A percentile compares a stretch with the other conserved stretches of the same genome.
Evolutionary conservation across 306 rosid species (phyloP).

Genomic region (Cucurbita moschata): DNA sequence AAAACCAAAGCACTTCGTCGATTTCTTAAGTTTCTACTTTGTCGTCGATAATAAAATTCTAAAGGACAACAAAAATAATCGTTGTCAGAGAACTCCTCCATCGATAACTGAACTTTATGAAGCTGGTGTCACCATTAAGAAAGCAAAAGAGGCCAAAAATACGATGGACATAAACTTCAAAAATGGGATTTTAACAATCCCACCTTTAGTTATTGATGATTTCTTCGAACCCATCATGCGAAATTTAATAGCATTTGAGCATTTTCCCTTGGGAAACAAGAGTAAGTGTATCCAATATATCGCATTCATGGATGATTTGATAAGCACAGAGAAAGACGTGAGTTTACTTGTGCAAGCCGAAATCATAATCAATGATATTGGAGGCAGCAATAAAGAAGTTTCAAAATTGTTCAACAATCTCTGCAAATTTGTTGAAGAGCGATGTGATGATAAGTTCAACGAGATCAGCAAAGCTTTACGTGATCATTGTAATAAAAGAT

Average conservation of each 20-base stretch:
- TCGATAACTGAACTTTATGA: not conserved
- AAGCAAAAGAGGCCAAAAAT: no score
- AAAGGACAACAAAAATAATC: no score
- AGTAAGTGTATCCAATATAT: not conserved
- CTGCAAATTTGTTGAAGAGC: no score
- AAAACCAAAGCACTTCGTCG: not conserved
- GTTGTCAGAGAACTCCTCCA: not conserved
- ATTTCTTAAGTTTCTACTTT: not conserved
- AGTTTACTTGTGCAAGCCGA: not conserved
- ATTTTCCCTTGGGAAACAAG: not conserved
- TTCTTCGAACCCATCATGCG: not conserved
- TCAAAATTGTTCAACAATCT: not conserved
- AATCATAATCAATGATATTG: not conserved
- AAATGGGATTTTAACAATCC: slow-evolving; percentile 3
- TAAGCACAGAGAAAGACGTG: not conserved
- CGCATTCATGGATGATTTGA: not conserved
- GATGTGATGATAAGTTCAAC: no score
- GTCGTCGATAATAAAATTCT: not conserved
- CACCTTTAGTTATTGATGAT: not conserved
- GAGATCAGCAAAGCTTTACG: not conserved
- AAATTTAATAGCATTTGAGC: slow-evolving; percentile 25
- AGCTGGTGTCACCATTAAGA: not conserved
- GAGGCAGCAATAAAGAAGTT: not conserved
- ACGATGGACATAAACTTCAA: not conserved
- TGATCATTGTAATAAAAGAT: not conserved